Evolutionary conservation across 129 eudicot genomes (phyloP), one percentile per base, ranked within the genome.

Genomic region (Calendula officinalis): DNA sequence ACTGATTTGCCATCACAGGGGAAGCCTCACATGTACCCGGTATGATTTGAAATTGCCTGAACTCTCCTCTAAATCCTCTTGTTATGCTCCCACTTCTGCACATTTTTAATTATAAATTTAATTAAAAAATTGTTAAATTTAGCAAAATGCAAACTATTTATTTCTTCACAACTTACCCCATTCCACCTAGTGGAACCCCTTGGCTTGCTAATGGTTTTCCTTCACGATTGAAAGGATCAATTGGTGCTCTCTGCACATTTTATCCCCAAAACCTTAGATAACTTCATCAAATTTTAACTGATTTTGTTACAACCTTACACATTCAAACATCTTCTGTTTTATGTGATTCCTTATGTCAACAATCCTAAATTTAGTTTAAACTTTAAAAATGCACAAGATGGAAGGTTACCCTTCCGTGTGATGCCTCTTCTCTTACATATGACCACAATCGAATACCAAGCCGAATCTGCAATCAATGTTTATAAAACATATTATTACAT

Each of bases 1-100:
- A 91, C 64, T 91, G 98, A 88, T 91, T 85, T 86, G 98, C 91
- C 98, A 91, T 91, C 72, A 91, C 71, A 61, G 98, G 96, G 56
- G 98, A 84, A 72, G 98, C 65, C 73, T 91, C 98, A 76, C 98
- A 88, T 72, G 82, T 75, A 68, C 98, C 96, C 60, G 98, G 98
- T 64, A 91, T 63, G 62, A 91, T 88, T 79, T 91, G 98, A 45
- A 89, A 91, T 35, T 85, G 90, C 78, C 83, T 84, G 73, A 91
- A 91, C 67, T 91, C 98, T 56, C 98, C 98, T 73, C 98, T 83
- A 77, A 85, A 91, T 62, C 98, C 98, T 85, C 98, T 77, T 14
- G 96, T 80, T 71, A 91, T 91, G 85, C 98, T 91, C 63, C 96
- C 98, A 77, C 98, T 91, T 55, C 98, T 91, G 86, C 17, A 52